These are phyloP conservation scores for Tremella fuciformis DNA, from an alignment of 768 basidiomycete species.

Conservation along the genomic window DNA sequence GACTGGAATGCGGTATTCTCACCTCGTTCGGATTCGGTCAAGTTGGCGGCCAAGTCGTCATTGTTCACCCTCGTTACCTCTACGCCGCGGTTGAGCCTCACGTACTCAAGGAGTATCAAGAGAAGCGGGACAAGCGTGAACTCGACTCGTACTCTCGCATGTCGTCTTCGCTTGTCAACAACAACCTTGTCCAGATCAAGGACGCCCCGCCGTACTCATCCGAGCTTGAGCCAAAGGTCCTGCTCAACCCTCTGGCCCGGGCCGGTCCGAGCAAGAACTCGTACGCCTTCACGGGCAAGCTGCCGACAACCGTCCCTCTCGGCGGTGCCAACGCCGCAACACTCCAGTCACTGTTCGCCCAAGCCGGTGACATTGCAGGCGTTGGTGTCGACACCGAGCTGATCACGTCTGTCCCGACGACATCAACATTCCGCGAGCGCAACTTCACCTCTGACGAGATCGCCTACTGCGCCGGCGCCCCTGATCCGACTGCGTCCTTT, in stretches of 20 bases:
- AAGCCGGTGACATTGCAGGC: conserved; percentile 61
- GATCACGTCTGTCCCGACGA: conserved; percentile 88
- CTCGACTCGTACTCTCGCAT: conserved; percentile 54
- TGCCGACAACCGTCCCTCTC: conserved; percentile 57
- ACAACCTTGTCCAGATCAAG: conserved; percentile 90
- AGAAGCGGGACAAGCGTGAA: conserved; percentile 62
- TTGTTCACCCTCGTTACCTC: conserved; percentile 87
- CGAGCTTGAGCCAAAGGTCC: conserved; percentile 79
- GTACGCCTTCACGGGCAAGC: conserved; percentile 71
- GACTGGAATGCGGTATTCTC: conserved; percentile 58
- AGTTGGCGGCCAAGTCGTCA: conserved; percentile 86
- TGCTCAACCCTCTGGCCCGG: conserved; percentile 91
- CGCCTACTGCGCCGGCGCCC: conserved; percentile 79
- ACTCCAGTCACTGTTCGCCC: conserved; percentile 60
- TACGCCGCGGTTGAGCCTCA: conserved; percentile 76
- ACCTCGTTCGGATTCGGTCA: conserved; percentile 80
- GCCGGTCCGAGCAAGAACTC: conserved; percentile 77
- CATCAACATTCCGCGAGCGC: conserved; percentile 77
- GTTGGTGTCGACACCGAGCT: conserved; percentile 71
- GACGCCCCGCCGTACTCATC: conserved; percentile 81
- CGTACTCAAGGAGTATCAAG: conserved; percentile 73
- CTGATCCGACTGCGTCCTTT: conserved; percentile 82
- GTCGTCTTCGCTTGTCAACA: conserved; percentile 93
- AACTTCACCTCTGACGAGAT: conserved; percentile 92
- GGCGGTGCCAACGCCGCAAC: conserved; percentile 69